These are phyloP conservation scores for Gastrodia elata DNA, from an alignment of 106 monocot species.

Conservation along the genomic window DNA sequence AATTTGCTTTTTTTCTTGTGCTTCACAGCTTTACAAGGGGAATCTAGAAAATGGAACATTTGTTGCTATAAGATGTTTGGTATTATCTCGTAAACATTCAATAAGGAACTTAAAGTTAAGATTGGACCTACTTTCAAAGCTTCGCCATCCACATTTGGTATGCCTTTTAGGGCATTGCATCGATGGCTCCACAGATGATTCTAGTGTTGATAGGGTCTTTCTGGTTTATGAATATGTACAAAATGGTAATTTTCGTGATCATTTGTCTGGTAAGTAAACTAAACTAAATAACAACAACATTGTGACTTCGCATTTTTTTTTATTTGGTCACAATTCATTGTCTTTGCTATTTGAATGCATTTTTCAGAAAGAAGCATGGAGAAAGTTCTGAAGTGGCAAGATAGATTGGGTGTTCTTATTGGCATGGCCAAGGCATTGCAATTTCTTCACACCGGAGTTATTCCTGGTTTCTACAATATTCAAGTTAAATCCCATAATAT, in stretches of 20 bases:
- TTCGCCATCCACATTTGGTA: slow-evolving; percentile 92
- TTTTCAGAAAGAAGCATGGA: slow-evolving; percentile 44
- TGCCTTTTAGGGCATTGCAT: slow-evolving; percentile 93
- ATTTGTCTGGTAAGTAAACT: slow-evolving; percentile 55
- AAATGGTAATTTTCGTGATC: slow-evolving; percentile 53
- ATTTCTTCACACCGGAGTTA: slow-evolving; percentile 82
- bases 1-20: neutral
- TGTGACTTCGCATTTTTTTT: neutral
- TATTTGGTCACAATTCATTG: neutral
- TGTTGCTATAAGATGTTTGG: slow-evolving; percentile 86
- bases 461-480: slow-evolving; percentile 86
- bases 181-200: slow-evolving; percentile 52
- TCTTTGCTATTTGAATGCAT: slow-evolving; percentile 7
- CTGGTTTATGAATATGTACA: slow-evolving; percentile 85
- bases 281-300: neutral
- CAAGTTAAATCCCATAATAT: slow-evolving; percentile 54
- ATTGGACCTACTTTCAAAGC: slow-evolving; percentile 85
- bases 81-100: slow-evolving; percentile 60
- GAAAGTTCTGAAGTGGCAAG: slow-evolving; percentile 67
- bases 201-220: slow-evolving; percentile 59
- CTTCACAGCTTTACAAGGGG: slow-evolving; percentile 83
- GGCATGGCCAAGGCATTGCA: slow-evolving; percentile 79
- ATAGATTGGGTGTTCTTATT: slow-evolving; percentile 59
- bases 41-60: slow-evolving; percentile 75
- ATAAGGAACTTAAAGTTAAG: slow-evolving; percentile 89